These are phyloP conservation scores for Ceratobasidium papillatum DNA, from an alignment of 1,284 basidiomycete genomes.

Conservation along the genomic window DNA sequence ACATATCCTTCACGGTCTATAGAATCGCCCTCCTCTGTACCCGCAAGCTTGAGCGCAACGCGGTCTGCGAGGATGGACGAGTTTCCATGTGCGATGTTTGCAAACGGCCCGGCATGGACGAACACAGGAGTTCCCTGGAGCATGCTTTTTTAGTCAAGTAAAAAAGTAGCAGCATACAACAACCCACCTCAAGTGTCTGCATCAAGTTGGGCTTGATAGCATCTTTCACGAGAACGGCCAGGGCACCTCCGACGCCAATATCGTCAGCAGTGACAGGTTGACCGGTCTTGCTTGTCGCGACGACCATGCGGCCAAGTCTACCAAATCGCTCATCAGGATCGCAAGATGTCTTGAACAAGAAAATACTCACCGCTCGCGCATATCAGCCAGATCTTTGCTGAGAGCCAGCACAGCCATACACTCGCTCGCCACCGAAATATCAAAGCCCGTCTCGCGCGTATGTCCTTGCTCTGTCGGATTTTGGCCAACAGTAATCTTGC, in stretches of 20 bases:
- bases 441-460: conserved; percentile 90
- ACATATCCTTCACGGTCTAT: conserved; percentile 89
- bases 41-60: conserved; percentile 95
- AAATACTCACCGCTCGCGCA: conserved; percentile 71
- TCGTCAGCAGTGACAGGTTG: conserved; percentile 97
- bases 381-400: conserved; percentile 87
- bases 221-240: conserved; percentile 98
- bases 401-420: conserved; percentile 98
- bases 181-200: conserved; percentile 88
- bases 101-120: conserved; percentile 98
- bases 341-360: not conserved
- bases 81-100: conserved; percentile 99
- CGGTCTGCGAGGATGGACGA: conserved; percentile 97
- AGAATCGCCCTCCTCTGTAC: conserved; percentile 91
- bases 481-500: conserved; percentile 93
- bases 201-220: conserved; percentile 99
- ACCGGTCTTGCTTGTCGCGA: conserved; percentile 92
- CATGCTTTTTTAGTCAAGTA: conserved; percentile 14
- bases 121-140: conserved; percentile 93
- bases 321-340: conserved; percentile 6
- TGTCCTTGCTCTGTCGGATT: conserved; percentile 91
- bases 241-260: conserved; percentile 93
- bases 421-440: conserved; percentile 97
- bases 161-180: conserved; percentile 1
- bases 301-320: conserved; percentile 91